These are phyloP conservation scores for Naganishia albida DNA, from an alignment of 1,284 basidiomycete genomes.

Conservation along the genomic window DNA sequence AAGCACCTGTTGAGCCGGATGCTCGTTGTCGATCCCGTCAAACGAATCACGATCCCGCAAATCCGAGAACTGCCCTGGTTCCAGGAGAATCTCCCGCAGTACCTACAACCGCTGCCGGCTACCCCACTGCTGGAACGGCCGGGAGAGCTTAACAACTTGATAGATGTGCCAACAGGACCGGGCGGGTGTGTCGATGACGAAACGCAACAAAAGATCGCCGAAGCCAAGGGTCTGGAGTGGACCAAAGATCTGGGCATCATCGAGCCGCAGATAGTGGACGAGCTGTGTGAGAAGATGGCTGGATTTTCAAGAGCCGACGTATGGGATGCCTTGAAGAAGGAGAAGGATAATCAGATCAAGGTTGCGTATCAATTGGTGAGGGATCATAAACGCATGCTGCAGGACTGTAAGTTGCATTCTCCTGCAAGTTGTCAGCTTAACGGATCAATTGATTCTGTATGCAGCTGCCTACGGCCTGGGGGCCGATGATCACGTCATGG, in stretches of 20 bases:
- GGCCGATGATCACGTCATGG: constrained; percentile 53
- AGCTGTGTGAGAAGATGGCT: constrained; percentile 71
- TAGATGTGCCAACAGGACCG: constrained; percentile 5
- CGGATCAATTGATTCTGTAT: neutral
- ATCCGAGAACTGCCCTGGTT: constrained; percentile 88
- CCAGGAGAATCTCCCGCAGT: constrained; percentile 76
- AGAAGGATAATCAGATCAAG: constrained; percentile 92
- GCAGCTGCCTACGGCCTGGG: constrained; percentile 32
- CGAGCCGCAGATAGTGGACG: constrained; percentile 84
- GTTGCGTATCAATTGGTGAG: constrained; percentile 92
- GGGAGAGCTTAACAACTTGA: constrained; percentile 47
- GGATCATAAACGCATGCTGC: constrained; percentile 83
- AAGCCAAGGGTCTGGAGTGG: constrained; percentile 53
- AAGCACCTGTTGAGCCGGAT: constrained; percentile 76
- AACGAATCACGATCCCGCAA: constrained; percentile 85
- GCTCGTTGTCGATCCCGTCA: constrained; percentile 88
- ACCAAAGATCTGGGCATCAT: constrained; percentile 71
- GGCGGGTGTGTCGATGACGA: constrained; percentile 38
- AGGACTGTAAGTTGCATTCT: constrained; percentile 60
- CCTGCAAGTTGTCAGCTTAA: neutral
- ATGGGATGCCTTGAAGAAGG: constrained; percentile 76
- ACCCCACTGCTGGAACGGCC: constrained; percentile 61
- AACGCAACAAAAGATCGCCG: constrained; percentile 48
- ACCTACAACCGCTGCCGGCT: constrained; percentile 79
- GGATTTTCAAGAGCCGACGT: constrained; percentile 80